These are phyloP conservation scores for Chlorella sp. DNA, from an alignment of 139 green algal genomes.

Conservation along the genomic window DNA sequence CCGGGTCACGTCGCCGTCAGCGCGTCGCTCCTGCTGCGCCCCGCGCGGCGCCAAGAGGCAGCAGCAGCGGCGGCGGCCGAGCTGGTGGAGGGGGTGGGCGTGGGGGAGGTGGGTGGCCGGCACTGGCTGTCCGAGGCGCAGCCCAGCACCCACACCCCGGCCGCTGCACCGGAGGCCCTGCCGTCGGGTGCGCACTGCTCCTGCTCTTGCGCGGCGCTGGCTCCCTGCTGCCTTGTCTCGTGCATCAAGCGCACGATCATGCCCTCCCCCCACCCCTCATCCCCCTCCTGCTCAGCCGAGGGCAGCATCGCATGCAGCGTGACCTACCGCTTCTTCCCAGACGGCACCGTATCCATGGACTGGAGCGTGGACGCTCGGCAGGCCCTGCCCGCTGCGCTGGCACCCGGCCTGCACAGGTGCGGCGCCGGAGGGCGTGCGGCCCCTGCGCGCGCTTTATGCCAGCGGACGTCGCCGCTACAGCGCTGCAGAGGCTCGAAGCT, in stretches of 20 bases:
- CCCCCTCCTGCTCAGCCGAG: too few species aligned
- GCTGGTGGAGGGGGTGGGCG: slow-evolving; percentile 40
- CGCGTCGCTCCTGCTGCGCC: slow-evolving; percentile 13
- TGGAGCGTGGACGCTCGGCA: slow-evolving; percentile 70
- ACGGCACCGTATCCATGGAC: slow-evolving; percentile 36
- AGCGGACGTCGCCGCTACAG: too few species aligned
- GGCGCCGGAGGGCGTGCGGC: neutral
- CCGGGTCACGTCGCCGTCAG: neutral
- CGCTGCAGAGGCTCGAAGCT: too few species aligned
- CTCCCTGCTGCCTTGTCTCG: too few species aligned
- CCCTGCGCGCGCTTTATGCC: too few species aligned
- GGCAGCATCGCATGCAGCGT: slow-evolving; percentile 46
- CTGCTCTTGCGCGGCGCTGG: too few species aligned
- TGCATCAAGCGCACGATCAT: too few species aligned
- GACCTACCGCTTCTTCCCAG: slow-evolving; percentile 40
- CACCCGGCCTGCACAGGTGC: slow-evolving; percentile 27
- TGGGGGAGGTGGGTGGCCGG: slow-evolving; percentile 67
- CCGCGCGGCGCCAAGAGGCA: neutral
- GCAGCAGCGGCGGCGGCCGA: neutral
- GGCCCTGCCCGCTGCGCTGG: slow-evolving; percentile 61
- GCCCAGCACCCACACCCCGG: neutral
- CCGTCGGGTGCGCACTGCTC: too few species aligned
- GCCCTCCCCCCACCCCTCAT: too few species aligned
- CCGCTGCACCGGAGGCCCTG: too few species aligned
- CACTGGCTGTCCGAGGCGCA: slow-evolving; percentile 62